phyloP scores from a whole-genome alignment of 83 land plant genomes.

The Picea mariana region DNA sequence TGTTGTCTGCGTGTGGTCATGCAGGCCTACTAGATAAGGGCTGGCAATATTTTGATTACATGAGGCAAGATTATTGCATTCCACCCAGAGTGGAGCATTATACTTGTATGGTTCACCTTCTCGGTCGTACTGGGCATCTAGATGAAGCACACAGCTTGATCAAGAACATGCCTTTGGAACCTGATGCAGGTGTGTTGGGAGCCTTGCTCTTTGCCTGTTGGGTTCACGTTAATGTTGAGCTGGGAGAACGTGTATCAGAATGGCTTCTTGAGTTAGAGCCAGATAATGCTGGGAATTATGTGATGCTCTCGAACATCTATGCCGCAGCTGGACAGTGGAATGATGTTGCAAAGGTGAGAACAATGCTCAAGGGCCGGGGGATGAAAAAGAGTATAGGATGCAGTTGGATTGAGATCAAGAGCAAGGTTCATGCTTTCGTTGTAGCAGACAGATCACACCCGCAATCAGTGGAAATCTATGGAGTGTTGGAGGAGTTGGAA shows the following conservation, averaged over 20 bases:
- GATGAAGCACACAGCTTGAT: conserved; percentile 39
- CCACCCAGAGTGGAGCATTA: conserved; percentile 36
- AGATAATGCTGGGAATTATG: conserved; percentile 24
- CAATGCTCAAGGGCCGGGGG: conserved; percentile 10
- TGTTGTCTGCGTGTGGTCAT: conserved; percentile 47
- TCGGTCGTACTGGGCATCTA: conserved; percentile 38
- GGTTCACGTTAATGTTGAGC: conserved; percentile 15
- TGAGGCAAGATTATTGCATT: conserved; percentile 29
- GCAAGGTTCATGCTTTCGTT: conserved; percentile 14
- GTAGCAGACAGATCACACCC: conserved; percentile 3
- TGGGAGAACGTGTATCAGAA: conserved; percentile 16
- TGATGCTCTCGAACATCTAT: conserved; percentile 22
- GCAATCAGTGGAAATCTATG: conserved; percentile 6
- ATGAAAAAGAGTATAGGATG: conserved; percentile 18
- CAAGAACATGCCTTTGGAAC: conserved; percentile 19
- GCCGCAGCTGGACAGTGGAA: conserved; percentile 23
- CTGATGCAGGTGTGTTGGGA: conserved; percentile 22
- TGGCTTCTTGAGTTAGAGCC: conserved; percentile 21
- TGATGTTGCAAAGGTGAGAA: conserved; percentile 18
- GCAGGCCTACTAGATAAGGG: conserved; percentile 45
- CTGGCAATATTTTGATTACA: conserved; percentile 23
- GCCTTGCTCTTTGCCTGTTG: conserved; percentile 19
- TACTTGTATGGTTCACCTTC: conserved; percentile 47
- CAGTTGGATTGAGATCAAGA: conserved; percentile 28
- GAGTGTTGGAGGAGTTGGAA: not conserved